A percentile compares a stretch with the other conserved stretches of the same genome.
These are phyloP conservation scores for Forsythia suspensa DNA, from an alignment of 257 asterid genomes.

Conservation along the genomic window DNA sequence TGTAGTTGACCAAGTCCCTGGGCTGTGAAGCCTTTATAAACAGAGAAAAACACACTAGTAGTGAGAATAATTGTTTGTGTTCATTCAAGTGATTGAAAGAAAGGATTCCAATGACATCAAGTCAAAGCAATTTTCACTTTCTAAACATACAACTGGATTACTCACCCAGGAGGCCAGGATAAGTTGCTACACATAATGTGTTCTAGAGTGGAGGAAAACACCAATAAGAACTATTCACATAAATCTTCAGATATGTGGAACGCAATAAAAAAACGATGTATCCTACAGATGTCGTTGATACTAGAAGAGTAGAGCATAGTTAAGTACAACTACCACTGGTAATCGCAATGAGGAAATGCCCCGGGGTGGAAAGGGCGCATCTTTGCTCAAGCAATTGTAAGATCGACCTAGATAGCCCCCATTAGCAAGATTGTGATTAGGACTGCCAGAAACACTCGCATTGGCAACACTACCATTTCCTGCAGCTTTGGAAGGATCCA, in stretches of 20 bases:
- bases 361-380: constrained; percentile 61
- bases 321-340: constrained; percentile 92
- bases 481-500: constrained; percentile 59
- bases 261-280: not conserved
- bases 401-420: constrained; percentile 61
- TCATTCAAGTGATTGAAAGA: not conserved
- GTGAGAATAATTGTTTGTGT: not conserved
- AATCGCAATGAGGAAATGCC: constrained; percentile 76
- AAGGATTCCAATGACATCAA: constrained; percentile 11
- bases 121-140: constrained; percentile 6
- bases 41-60: not conserved
- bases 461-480: constrained; percentile 66
- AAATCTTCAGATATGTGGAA: not conserved
- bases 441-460: constrained; percentile 62
- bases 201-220: not conserved
- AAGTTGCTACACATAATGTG: not conserved
- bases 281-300: not conserved
- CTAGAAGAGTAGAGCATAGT: constrained; percentile 30
- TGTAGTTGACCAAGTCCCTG: not conserved
- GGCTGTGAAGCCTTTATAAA: not conserved
- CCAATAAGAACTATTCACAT: not conserved
- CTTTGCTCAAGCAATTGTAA: constrained; percentile 55
- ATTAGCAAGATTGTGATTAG: constrained; percentile 61
- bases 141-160: not conserved
- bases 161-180: not conserved